phyloP scores from a whole-genome alignment of 2,329 filamentous ascomycete species.

The Colletotrichum agaves region DNA sequence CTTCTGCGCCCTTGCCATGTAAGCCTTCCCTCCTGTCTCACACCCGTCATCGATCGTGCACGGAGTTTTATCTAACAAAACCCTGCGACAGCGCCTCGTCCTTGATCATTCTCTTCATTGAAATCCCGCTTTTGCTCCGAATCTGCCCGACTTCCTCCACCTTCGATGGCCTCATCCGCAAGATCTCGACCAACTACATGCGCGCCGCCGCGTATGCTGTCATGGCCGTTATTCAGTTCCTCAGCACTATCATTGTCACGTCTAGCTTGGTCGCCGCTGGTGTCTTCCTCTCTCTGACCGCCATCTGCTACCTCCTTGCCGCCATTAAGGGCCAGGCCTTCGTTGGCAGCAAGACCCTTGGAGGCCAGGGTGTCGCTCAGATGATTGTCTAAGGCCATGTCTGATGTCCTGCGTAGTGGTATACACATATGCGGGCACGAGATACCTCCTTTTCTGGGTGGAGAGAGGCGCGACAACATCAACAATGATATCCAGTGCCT shows the following conservation, averaged over 20 bases:
- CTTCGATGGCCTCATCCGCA: constrained; percentile 91
- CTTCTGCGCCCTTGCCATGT: constrained; percentile 66
- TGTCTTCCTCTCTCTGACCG: constrained; percentile 81
- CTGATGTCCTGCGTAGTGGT: not conserved
- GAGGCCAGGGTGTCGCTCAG: constrained; percentile 92
- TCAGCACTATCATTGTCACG: constrained; percentile 73
- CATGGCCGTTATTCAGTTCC: constrained; percentile 87
- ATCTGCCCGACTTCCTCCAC: constrained; percentile 94
- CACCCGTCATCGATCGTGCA: not conserved
- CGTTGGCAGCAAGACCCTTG: constrained; percentile 93
- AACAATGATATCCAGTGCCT: constrained; percentile 37
- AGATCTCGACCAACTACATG: constrained; percentile 96
- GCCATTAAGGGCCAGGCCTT: constrained; percentile 86
- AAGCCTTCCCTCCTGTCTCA: constrained; percentile 44
- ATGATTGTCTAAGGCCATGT: constrained; percentile 85
- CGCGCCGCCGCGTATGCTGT: constrained; percentile 85
- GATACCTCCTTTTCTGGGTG: not conserved
- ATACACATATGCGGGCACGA: not conserved
- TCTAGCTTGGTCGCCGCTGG: constrained; percentile 88
- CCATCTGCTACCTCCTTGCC: constrained; percentile 82
- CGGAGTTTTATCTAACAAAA: not conserved
- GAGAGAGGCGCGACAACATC: constrained; percentile 8
- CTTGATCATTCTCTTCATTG: constrained; percentile 83
- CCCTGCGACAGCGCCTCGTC: constrained; percentile 68
- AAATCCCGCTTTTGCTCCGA: constrained; percentile 93